Conservation (phyloP, 73 alveolate genomes). For the Tetrahymena thermophila region DNA sequence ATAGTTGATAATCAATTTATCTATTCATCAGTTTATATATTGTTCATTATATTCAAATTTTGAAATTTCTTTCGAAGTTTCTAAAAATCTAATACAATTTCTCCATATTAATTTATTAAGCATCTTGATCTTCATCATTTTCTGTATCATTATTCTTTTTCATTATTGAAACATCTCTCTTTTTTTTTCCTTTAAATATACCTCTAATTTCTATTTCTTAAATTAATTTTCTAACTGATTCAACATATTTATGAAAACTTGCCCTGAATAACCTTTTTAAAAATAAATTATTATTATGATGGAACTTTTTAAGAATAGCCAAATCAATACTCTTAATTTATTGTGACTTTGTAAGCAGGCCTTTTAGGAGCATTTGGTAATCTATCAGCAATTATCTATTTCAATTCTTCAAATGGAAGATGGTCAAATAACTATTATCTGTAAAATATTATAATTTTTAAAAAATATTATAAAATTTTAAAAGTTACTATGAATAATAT, state of each 20-base stretch:
- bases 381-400: background rate
- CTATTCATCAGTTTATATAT: too few species aligned
- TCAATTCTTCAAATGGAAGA: background rate
- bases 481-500: background rate
- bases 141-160: background rate
- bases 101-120: background rate
- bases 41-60: background rate
- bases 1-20: too few species aligned
- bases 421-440: background rate
- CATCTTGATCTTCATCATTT: background rate
- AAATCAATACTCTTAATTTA: background rate
- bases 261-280: background rate
- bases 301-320: background rate
- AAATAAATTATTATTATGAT: background rate
- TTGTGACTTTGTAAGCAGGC: background rate
- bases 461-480: background rate
- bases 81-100: background rate
- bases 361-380: background rate
- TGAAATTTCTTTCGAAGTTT: background rate
- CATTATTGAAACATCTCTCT: background rate
- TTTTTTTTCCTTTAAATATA: background rate
- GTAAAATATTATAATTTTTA: background rate
- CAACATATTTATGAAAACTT: background rate
- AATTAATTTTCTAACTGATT: background rate
- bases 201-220: background rate